Conservation (phyloP, 768 basidiomycete genomes). For the Lactarius pseudohatsudake region DNA sequence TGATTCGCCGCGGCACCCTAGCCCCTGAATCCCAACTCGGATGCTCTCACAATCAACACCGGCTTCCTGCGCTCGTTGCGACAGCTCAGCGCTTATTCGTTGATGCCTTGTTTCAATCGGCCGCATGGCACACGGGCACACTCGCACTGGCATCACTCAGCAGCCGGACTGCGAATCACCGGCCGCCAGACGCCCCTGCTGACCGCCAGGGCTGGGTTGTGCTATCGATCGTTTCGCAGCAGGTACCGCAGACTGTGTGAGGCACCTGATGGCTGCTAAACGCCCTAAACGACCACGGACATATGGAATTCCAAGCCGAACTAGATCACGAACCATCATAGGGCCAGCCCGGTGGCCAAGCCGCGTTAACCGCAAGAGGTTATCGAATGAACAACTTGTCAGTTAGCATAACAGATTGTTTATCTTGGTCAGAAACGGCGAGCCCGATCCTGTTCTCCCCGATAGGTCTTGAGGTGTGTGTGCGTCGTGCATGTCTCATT, state of each 20-base stretch:
- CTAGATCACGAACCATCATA: not conserved
- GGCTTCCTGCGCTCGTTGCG: slow-evolving; percentile 1
- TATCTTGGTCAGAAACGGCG: slow-evolving; percentile 10
- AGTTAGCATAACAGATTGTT: slow-evolving; percentile 3
- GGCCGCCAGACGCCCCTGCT: slow-evolving; percentile 7
- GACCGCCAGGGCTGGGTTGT: slow-evolving; percentile 4
- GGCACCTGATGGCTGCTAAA: slow-evolving; percentile 12
- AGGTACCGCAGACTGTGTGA: not conserved
- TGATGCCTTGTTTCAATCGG: slow-evolving; percentile 1
- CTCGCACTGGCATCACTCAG: not conserved
- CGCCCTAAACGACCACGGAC: slow-evolving; percentile 13
- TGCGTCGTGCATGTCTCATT: not conserved
- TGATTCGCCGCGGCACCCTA: slow-evolving; percentile 6
- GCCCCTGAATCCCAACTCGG: slow-evolving; percentile 6
- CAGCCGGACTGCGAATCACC: slow-evolving; percentile 6
- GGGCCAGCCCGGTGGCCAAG: not conserved
- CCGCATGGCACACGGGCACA: slow-evolving; percentile 7
- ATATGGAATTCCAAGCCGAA: slow-evolving; percentile 28
- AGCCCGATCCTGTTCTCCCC: slow-evolving; percentile 1
- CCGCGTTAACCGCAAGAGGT: slow-evolving; percentile 5
- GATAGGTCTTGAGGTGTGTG: not conserved
- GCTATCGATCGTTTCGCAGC: slow-evolving; percentile 2
- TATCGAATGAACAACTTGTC: not conserved
- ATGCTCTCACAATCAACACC: not conserved
- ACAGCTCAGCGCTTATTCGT: slow-evolving; percentile 14